Conservation (phyloP, 192 early-diverging fungal species). For the Radiomyces spectabilis region DNA sequence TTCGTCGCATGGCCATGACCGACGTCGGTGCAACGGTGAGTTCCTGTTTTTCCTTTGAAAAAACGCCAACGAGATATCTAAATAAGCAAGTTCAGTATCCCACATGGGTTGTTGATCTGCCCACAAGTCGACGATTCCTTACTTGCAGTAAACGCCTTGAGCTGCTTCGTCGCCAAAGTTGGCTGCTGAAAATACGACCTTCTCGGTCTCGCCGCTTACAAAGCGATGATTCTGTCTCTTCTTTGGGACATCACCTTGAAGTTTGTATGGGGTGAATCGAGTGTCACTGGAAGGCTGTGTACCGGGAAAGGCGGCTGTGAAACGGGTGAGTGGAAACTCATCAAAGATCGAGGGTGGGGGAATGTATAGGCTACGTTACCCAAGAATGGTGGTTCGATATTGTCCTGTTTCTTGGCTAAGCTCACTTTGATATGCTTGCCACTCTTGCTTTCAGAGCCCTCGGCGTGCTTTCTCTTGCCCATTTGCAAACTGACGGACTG, state of each 20-base stretch:
- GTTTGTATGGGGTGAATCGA: constrained; percentile 36
- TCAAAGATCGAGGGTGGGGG: too few relatives aligned
- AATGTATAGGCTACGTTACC: too few relatives aligned
- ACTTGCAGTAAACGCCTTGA: constrained; percentile 39
- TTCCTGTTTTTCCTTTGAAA: constrained; percentile 46
- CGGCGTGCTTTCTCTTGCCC: too few relatives aligned
- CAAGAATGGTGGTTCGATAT: too few relatives aligned
- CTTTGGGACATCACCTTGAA: constrained; percentile 9
- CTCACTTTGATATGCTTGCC: too few relatives aligned
- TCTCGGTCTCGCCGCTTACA: constrained; percentile 61
- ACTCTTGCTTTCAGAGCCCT: too few relatives aligned
- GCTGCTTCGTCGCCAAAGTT: constrained; percentile 53
- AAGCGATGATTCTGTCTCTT: constrained; percentile 38
- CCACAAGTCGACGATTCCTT: background rate
- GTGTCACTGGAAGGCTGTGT: constrained; percentile 30
- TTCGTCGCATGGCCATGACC: constrained; percentile 54
- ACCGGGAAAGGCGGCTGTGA: constrained; percentile 45
- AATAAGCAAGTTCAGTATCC: background rate
- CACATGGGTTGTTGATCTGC: background rate
- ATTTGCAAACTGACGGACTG: too few relatives aligned
- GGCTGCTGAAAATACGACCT: constrained; percentile 68
- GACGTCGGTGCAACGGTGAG: constrained; percentile 66
- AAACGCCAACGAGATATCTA: constrained; percentile 79
- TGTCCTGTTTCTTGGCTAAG: too few relatives aligned
- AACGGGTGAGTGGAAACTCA: too few relatives aligned